Base-by-base conservation (phyloP, 345 rosid species). In the Garcia nutans region DNA sequence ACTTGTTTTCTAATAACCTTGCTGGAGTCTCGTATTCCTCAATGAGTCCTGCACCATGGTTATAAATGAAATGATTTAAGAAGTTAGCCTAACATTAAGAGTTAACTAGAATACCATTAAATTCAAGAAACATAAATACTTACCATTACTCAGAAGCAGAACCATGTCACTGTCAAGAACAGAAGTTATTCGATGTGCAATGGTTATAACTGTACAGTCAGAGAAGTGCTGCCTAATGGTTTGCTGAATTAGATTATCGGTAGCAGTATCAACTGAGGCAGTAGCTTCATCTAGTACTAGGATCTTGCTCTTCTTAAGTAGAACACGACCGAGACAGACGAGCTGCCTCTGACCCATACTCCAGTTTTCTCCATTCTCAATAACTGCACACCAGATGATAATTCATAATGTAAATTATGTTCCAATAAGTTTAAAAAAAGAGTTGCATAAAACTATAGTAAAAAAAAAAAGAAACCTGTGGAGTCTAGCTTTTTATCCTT, bases 271-370 rank as follows among this genome's bases (percentile, higher is more conserved):
- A 56, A 92, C 93, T 0, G 97, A 94, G 73, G 97, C 93, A 1
- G 95, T 92, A 54, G 98, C 98, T 83, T 94, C 97, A 71, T 94
- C 97, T 0, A 94, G 95, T 24, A 91, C 97, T 81, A 94, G 65
- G 65, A 94, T 80, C 74, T 87, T 94, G 74, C 93, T 92, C 83
- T 87, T 90, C 86, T 92, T 91, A 0, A 94, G 88, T 23, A 94
- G 84, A 45, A 90, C 97, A 12, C 97, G 89, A 0, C 95, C 97
- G 0, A 94, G 88, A 82, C 97, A 94, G 2, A 91, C 89, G 0
- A 94, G 85, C 78, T 94, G 97, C 78, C 93, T 87, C 83, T 94
- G 97, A 6, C 97, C 97, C 89, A 91, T 84, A 74, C 98, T 94
- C 97, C 98, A 92, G 71, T 94, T 94, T 80, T 92, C 97, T 78